Conservation (phyloP, 1,284 basidiomycete species). For the Stygiomarasmius scandens region DNA sequence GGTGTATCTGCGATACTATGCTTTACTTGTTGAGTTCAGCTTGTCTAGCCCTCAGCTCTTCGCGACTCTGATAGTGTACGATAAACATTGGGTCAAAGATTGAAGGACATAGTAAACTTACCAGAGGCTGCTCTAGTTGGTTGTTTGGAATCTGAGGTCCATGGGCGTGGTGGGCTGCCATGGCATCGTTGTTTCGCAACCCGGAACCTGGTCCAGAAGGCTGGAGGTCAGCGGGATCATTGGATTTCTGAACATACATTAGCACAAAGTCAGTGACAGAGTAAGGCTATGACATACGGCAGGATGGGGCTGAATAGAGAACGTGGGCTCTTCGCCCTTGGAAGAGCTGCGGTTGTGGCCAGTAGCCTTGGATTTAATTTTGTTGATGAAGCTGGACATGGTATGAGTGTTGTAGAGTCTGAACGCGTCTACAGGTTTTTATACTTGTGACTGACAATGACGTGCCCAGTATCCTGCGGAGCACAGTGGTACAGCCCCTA, state of each 20-base stretch:
- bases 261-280: not conserved
- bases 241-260: slow-evolving; percentile 42
- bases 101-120: slow-evolving; percentile 15
- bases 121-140: slow-evolving; percentile 23
- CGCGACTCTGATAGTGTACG: slow-evolving; percentile 32
- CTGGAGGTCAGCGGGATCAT: slow-evolving; percentile 51
- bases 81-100: not conserved
- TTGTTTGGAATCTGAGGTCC: slow-evolving; percentile 43
- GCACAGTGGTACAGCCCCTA: not conserved
- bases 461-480: not conserved
- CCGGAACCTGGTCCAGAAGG: slow-evolving; percentile 41
- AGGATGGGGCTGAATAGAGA: slow-evolving; percentile 53
- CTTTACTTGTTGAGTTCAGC: slow-evolving; percentile 29
- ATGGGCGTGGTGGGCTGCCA: slow-evolving; percentile 42
- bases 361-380: slow-evolving; percentile 8
- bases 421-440: not conserved
- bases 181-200: slow-evolving; percentile 29
- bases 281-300: slow-evolving; percentile 32
- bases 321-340: slow-evolving; percentile 33
- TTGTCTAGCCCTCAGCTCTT: slow-evolving; percentile 66
- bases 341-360: slow-evolving; percentile 5
- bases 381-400: slow-evolving; percentile 12
- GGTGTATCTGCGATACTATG: no score
- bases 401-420: not conserved
- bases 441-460: not conserved